Base-by-base conservation (phyloP, 176 grass and related monocot species). In the Aegilops bicornis region DNA sequence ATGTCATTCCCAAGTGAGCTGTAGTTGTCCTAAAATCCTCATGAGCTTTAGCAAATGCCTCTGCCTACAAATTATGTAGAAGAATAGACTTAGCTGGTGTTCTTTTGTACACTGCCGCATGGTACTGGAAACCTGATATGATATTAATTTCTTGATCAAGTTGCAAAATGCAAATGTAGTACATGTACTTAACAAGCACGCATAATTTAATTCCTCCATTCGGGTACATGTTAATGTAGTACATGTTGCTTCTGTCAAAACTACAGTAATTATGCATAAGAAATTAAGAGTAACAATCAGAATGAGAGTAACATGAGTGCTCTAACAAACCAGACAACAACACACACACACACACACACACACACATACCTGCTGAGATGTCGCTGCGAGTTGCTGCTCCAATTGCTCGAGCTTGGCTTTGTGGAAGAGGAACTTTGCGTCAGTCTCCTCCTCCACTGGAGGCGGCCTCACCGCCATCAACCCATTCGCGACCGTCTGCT, bases 1-100 rank as follows among this genome's bases (percentile, higher is more conserved):
- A 94, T 66, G 93, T 80, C 86, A 98, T 87, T 70, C 96, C 96
- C 82, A 98, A 86, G 47, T 86, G 84, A 80, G 90, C 96, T 79
- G 91, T 91, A 19, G 91, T 91, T 78, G 82, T 77, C 86, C 90
- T 95, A 77, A 91, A 81, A 87, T 98, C 93, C 29, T 94, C 91
- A 58, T 92, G 89, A 89, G 88, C 76, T 91, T 95, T 95, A 76
- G 91, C 76, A 76, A 95, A 70, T 24, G 22, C 43, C 11, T 95
- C 93, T 47, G 88, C 93, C 96, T 98, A 82, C 76, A 94, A 43
- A 79, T 40, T 70, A 67, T n/a, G 42, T 40, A 82, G 64, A 24
- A 42, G 66, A 43, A 74, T 16, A 77, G 69, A 48, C 67, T 83
- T 81, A 88, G 71, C 9, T 74, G 12, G 5, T 52, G 50, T 70